These are phyloP conservation scores for Rhododendron ovatum DNA, from an alignment of 148 eudicot genomes.

Conservation along the genomic window DNA sequence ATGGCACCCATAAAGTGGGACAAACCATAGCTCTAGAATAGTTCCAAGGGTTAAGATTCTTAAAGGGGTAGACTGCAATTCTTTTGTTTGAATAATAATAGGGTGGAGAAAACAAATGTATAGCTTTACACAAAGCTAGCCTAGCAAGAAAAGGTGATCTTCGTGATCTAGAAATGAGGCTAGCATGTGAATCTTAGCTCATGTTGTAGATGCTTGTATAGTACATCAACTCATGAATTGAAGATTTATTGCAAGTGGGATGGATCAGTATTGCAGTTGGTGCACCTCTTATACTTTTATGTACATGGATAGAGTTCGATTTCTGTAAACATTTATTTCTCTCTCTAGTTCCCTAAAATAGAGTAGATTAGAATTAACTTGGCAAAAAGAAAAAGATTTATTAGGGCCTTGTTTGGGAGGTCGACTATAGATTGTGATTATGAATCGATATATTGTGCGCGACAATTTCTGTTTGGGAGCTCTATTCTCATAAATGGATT, in stretches of 20 bases:
- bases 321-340: no score
- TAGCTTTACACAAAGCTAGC: neutral
- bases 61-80: slow-evolving; percentile 2
- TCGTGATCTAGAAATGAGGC: neutral
- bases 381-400: neutral
- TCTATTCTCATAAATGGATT: no score
- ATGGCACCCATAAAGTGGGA: slow-evolving; percentile 10
- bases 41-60: slow-evolving; percentile 16
- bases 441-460: no score
- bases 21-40: neutral
- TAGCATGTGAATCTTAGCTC: neutral
- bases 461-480: no score
- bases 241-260: neutral
- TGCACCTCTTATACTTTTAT: no score
- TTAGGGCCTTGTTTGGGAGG: no score
- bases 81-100: neutral
- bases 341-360: no score
- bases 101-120: neutral
- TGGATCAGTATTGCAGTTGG: no score
- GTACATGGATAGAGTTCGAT: no score
- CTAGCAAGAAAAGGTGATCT: neutral
- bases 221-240: neutral
- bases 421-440: no score
- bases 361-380: no score
- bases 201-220: neutral